phyloP scores from a whole-genome alignment of 2,329 filamentous ascomycete species.

The Arachnopeziza araneosa region DNA sequence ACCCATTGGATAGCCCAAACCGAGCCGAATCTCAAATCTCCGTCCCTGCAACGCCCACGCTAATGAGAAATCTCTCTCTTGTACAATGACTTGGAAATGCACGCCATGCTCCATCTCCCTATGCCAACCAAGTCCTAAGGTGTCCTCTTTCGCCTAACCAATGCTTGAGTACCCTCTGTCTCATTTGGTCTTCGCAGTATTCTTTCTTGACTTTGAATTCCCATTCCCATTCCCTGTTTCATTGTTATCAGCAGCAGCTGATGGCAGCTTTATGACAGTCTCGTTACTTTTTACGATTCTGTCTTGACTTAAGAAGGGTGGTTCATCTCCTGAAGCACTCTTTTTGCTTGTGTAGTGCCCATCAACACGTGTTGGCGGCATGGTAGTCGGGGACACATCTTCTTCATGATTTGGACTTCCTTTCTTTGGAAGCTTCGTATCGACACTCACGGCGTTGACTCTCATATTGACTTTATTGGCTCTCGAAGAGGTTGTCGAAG shows the following conservation, averaged over 20 bases:
- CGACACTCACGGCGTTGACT: background rate
- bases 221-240: background rate
- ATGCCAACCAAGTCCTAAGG: background rate
- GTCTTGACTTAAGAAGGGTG: background rate
- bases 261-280: background rate
- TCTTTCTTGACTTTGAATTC: background rate
- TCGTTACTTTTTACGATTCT: background rate
- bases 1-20: too few relatives aligned
- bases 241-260: background rate
- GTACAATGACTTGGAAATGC: background rate
- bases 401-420: background rate
- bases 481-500: background rate
- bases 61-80: conserved; percentile 5
- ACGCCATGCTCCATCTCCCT: background rate
- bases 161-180: background rate
- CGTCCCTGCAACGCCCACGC: conserved; percentile 5
- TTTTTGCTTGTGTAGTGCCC: background rate
- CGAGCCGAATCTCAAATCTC: background rate
- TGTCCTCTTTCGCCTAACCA: background rate
- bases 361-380: background rate
- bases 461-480: background rate
- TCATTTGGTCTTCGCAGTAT: background rate
- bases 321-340: background rate
- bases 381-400: background rate
- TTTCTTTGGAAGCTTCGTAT: background rate